Evolutionary conservation across 176 grass and related monocot species (phyloP).

Genomic region (Cenchrus fungigraminus): DNA sequence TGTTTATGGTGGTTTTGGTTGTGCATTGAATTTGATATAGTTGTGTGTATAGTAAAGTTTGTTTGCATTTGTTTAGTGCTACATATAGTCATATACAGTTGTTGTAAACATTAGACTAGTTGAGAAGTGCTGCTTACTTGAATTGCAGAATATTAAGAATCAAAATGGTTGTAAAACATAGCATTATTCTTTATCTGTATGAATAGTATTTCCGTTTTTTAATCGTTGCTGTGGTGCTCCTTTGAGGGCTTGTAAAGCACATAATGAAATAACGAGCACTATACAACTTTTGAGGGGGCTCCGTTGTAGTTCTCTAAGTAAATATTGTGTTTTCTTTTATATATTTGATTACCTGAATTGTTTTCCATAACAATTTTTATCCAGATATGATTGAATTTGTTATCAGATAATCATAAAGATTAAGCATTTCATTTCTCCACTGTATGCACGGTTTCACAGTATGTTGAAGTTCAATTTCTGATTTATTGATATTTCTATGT

Average conservation of each 20-base stretch:
- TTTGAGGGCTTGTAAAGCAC: not conserved
- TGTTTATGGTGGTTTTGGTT: not conserved
- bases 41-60: not conserved
- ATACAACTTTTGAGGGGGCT: not conserved
- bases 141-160: not conserved
- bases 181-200: not conserved
- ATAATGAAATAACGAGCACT: not conserved
- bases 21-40: conserved; percentile 3
- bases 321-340: conserved; percentile 2
- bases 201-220: not conserved
- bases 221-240: not conserved
- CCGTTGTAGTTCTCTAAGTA: not conserved
- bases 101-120: not conserved
- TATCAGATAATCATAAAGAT: not conserved
- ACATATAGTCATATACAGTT: not conserved
- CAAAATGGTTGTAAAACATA: not conserved
- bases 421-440: not conserved
- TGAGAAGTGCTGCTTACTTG: conserved; percentile 3
- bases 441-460: conserved; percentile 5
- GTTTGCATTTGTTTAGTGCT: not conserved
- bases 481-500: not conserved
- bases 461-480: too few relatives aligned
- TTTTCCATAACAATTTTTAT: not conserved
- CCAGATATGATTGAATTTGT: not conserved
- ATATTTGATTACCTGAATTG: not conserved